These are phyloP conservation scores for Termitomyces sp. DNA, from an alignment of 768 basidiomycete genomes.

Conservation along the genomic window DNA sequence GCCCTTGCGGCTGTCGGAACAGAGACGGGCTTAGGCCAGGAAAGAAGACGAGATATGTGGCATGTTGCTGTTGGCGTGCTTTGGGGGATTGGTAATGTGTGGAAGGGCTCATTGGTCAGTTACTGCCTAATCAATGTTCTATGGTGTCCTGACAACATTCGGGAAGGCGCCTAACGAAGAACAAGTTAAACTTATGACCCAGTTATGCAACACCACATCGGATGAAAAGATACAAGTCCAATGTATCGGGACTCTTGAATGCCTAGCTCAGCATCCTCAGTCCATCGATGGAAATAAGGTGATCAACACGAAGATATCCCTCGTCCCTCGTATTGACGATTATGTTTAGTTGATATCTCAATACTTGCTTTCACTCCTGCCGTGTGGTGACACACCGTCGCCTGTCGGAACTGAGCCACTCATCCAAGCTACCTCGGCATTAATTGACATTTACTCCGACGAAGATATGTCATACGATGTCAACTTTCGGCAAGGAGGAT, in stretches of 20 bases:
- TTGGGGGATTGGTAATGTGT: constrained; percentile 82
- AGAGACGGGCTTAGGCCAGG: constrained; percentile 57
- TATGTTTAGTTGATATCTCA: constrained; percentile 49
- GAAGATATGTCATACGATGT: constrained; percentile 75
- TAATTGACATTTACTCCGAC: constrained; percentile 93
- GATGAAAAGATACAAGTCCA: constrained; percentile 61
- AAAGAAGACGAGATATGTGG: constrained; percentile 72
- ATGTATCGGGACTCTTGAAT: constrained; percentile 83
- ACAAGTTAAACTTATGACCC: constrained; percentile 61
- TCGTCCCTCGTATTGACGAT: background rate
- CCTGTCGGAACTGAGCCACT: constrained; percentile 58
- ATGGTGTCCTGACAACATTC: background rate
- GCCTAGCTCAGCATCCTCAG: constrained; percentile 66
- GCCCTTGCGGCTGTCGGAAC: constrained; percentile 57
- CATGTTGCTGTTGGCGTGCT: constrained; percentile 75
- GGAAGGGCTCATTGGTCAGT: constrained; percentile 62
- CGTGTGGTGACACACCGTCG: constrained; percentile 33
- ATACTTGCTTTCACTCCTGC: constrained; percentile 63
- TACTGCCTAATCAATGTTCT: background rate
- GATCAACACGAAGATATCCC: constrained; percentile 10
- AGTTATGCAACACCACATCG: constrained; percentile 50
- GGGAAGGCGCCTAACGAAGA: constrained; percentile 51
- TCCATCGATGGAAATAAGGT: constrained; percentile 67
- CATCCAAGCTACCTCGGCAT: constrained; percentile 73
- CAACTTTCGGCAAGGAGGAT: constrained; percentile 67